A percentile compares a stretch with the other conserved stretches of the same genome.
Conservation (phyloP, 1,284 basidiomycete genomes). For the Cronartium quercuum region DNA sequence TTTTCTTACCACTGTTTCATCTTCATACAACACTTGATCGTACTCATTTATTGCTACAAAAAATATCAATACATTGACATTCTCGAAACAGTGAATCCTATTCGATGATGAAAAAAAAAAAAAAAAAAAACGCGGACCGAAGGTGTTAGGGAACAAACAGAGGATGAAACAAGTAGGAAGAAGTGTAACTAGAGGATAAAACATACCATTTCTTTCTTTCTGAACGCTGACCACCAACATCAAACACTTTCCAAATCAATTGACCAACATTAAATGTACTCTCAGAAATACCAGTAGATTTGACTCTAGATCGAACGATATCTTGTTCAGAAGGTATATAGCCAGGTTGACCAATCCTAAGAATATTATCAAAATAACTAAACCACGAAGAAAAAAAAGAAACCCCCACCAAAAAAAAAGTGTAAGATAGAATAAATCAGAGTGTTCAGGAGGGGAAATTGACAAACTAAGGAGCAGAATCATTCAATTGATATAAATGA, state of each 20-base stretch:
- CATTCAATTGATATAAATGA: conserved; percentile 25
- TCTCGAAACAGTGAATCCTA: conserved; percentile 38
- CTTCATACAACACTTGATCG: conserved; percentile 30
- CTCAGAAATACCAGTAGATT: conserved; percentile 91
- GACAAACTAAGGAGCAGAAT: conserved; percentile 19
- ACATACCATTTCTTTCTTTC: conserved; percentile 63
- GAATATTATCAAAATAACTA: conserved; percentile 67
- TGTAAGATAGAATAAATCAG: neutral
- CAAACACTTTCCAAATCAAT: conserved; percentile 61
- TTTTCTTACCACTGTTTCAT: conserved; percentile 20
- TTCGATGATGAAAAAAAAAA: neutral
- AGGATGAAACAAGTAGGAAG: neutral
- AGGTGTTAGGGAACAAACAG: neutral
- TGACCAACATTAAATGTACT: conserved; percentile 63
- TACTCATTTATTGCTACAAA: conserved; percentile 37
- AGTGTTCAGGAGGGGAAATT: neutral
- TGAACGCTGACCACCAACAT: conserved; percentile 83
- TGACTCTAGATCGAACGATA: conserved; percentile 74
- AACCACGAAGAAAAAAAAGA: conserved; percentile 44
- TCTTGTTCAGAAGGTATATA: conserved; percentile 57
- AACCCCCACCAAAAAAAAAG: neutral
- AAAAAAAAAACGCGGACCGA: neutral
- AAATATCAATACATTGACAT: conserved; percentile 32
- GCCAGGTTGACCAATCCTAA: conserved; percentile 64
- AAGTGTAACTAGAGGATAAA: neutral